Percentiles rank a stretch among this genome's conserved stretches.
These are phyloP conservation scores for Tulasnella sp. DNA, from an alignment of 768 basidiomycete species.

Conservation along the genomic window DNA sequence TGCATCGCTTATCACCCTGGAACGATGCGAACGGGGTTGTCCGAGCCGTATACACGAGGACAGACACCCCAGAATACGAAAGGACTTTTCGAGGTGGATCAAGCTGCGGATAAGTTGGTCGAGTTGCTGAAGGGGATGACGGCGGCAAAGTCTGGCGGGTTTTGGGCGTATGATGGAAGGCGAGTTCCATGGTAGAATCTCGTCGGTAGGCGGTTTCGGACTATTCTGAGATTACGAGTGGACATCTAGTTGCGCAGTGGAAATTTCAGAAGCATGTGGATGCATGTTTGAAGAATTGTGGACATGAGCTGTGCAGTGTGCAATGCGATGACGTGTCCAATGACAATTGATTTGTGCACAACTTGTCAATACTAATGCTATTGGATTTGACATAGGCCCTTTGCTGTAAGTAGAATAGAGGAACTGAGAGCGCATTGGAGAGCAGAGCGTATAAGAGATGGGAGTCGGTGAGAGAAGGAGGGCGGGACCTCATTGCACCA, in stretches of 20 bases:
- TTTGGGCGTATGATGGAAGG: conserved; percentile 27
- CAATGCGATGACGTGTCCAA: not conserved
- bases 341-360: not conserved
- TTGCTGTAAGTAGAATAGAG: not conserved
- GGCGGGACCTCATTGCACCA: not conserved
- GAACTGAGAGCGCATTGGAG: not conserved
- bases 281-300: not conserved
- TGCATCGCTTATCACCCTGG: conserved; percentile 29
- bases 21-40: conserved; percentile 24
- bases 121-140: not conserved
- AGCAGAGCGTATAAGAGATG: not conserved
- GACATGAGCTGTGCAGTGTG: not conserved
- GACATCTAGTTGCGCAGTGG: not conserved
- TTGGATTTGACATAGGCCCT: not conserved
- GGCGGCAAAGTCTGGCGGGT: conserved; percentile 18
- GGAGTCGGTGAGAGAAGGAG: not conserved
- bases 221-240: not conserved
- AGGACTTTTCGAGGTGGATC: conserved; percentile 31
- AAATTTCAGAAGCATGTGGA: not conserved
- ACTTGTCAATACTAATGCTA: not conserved
- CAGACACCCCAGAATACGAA: conserved; percentile 29
- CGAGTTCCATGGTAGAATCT: conserved; percentile 25
- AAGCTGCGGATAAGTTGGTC: conserved; percentile 20
- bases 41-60: conserved; percentile 23
- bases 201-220: conserved; percentile 16